Conservation (phyloP, 2,329 filamentous ascomycete genomes). For the Zasmidium angulare region DNA sequence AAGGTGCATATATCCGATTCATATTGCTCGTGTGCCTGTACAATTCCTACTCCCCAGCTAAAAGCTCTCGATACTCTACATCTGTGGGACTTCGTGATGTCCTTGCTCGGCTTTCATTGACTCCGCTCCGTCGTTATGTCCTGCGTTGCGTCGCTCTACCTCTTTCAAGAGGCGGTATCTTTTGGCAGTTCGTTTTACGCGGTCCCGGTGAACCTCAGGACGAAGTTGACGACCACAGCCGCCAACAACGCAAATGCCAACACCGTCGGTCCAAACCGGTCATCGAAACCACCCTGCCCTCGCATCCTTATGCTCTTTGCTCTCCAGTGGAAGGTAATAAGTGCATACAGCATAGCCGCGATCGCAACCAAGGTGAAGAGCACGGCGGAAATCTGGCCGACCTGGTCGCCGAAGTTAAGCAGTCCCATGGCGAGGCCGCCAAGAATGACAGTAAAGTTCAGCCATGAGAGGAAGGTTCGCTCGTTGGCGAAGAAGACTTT, state of each 20-base stretch:
- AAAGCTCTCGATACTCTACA: too few species aligned
- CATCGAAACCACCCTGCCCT: slow-evolving; percentile 94
- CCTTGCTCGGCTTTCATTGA: too few species aligned
- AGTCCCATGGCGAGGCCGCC: slow-evolving; percentile 95
- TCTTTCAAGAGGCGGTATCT: too few species aligned
- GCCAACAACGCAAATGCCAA: slow-evolving; percentile 81
- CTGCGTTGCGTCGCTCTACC: too few species aligned
- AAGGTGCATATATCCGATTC: too few species aligned
- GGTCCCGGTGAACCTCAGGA: slow-evolving; percentile 63
- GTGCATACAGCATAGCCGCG: slow-evolving; percentile 90
- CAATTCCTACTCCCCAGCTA: too few species aligned
- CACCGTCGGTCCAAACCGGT: slow-evolving; percentile 89
- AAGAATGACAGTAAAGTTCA: slow-evolving; percentile 98
- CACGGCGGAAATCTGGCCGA: slow-evolving; percentile 90
- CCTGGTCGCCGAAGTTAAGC: slow-evolving; percentile 89
- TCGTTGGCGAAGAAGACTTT: slow-evolving; percentile 99
- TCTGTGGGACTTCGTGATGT: too few species aligned
- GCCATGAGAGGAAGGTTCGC: slow-evolving; percentile 97
- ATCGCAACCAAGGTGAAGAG: slow-evolving; percentile 94
- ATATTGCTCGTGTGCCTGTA: too few species aligned
- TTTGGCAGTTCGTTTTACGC: not conserved
- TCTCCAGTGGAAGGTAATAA: slow-evolving; percentile 95
- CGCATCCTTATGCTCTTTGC: slow-evolving; percentile 87
- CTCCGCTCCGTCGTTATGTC: too few species aligned
- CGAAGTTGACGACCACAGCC: slow-evolving; percentile 95